These are phyloP conservation scores for Hanseniaspora mollemarum DNA, from an alignment of 805 yeast species.

Conservation along the genomic window DNA sequence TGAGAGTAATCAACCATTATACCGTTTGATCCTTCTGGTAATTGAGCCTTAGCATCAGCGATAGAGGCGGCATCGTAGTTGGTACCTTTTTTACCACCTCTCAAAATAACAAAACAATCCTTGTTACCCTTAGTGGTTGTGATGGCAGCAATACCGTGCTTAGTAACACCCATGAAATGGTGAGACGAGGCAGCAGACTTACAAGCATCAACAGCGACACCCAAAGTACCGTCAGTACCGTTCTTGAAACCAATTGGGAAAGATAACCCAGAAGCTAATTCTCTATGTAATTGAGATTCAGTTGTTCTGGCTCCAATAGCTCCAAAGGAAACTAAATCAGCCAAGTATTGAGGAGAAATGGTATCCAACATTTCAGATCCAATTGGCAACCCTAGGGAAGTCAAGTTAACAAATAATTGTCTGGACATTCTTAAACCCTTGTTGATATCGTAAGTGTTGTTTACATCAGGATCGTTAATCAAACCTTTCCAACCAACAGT, in stretches of 20 bases:
- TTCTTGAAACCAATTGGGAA: conserved; percentile 98
- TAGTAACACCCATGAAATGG: conserved; percentile 88
- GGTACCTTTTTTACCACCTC: conserved; percentile 93
- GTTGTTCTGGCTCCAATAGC: conserved; percentile 99
- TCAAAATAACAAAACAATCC: conserved; percentile 77
- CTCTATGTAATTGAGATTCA: conserved; percentile 94
- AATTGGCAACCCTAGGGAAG: conserved; percentile 61
- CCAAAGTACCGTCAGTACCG: conserved; percentile 92
- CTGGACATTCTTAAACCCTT: conserved; percentile 86
- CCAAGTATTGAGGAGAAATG: conserved; percentile 88
- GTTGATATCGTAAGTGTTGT: conserved; percentile 83
- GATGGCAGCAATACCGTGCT: conserved; percentile 92
- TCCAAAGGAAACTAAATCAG: conserved; percentile 88
- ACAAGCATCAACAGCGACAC: conserved; percentile 89
- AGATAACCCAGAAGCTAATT: conserved; percentile 88
- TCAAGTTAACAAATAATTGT: conserved; percentile 71
- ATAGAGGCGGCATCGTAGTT: conserved; percentile 75
- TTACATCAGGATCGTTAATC: conserved; percentile 93
- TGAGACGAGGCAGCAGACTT: conserved; percentile 87
- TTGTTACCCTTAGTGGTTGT: conserved; percentile 90
- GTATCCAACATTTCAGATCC: conserved; percentile 98
- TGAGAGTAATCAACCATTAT: conserved; percentile 97
- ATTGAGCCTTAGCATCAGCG: conserved; percentile 44
- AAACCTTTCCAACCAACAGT: conserved; percentile 99
- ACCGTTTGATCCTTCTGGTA: conserved; percentile 38